Conservation (phyloP, 352 stramenopile species). For the Globisporangium polare region DNA sequence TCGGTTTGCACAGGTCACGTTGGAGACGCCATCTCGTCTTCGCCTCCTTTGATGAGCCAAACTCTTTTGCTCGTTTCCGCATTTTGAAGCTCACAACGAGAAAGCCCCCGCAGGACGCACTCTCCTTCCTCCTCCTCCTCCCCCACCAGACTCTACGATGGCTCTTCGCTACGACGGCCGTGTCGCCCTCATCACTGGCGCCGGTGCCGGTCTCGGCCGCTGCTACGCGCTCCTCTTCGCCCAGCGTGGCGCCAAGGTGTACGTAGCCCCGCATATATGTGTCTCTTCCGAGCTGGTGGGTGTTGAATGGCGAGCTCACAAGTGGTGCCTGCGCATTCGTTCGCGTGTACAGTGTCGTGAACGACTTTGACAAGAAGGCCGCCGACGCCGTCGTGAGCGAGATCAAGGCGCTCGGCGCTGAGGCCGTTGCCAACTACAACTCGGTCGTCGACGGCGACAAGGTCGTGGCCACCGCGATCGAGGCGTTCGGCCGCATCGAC, state of each 20-base stretch:
- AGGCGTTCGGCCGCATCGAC: constrained; percentile 68
- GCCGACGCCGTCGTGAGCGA: constrained; percentile 74
- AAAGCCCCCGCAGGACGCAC: constrained; percentile 4
- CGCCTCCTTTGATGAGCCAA: not conserved
- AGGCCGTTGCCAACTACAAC: constrained; percentile 80
- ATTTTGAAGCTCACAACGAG: constrained; percentile 8
- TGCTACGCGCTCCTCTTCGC: constrained; percentile 73
- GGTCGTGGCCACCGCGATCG: constrained; percentile 71
- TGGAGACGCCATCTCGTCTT: not conserved
- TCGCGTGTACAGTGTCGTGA: constrained; percentile 41
- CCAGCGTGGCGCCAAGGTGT: constrained; percentile 79
- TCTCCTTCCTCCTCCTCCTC: constrained; percentile 8
- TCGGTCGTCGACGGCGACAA: constrained; percentile 83
- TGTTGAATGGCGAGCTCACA: constrained; percentile 55
- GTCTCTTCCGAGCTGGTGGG: constrained; percentile 5
- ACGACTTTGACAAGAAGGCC: constrained; percentile 61
- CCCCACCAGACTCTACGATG: constrained; percentile 20
- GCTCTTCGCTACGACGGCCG: constrained; percentile 68
- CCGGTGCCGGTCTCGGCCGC: constrained; percentile 67
- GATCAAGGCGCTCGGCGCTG: constrained; percentile 68
- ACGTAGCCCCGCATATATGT: constrained; percentile 20
- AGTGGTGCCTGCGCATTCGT: constrained; percentile 5
- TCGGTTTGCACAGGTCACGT: not conserved
- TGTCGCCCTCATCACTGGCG: constrained; percentile 67
- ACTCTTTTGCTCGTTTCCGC: not conserved